phyloP scores from a whole-genome alignment of 2,329 filamentous ascomycete species.

The Cladobotryum mycophilum region DNA sequence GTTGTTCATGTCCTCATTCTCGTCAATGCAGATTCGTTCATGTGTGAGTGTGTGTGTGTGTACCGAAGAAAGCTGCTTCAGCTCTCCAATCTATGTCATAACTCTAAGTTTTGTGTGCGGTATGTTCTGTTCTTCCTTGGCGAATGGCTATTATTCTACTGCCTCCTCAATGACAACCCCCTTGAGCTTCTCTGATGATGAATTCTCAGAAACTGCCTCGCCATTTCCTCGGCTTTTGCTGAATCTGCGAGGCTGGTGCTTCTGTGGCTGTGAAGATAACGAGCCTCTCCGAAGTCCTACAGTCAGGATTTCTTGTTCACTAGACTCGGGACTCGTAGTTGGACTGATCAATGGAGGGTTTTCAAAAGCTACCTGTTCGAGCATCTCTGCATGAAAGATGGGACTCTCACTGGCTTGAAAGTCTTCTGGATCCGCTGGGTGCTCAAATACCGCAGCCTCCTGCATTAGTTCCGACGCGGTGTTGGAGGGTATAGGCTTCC shows the following conservation, averaged over 20 bases:
- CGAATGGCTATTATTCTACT: background rate
- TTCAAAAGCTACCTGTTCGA: constrained; percentile 8
- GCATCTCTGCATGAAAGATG: constrained; percentile 17
- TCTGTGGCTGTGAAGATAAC: constrained; percentile 20
- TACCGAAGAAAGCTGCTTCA: too few relatives aligned
- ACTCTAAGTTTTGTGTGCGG: background rate
- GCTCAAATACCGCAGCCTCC: constrained; percentile 27
- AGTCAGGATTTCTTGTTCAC: constrained; percentile 28
- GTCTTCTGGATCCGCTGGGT: constrained; percentile 22
- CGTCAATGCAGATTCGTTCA: background rate
- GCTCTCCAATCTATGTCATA: too few relatives aligned
- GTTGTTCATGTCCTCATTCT: background rate
- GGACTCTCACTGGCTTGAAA: constrained; percentile 22
- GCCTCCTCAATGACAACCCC: background rate
- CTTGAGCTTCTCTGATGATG: constrained; percentile 1
- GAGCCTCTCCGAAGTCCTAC: constrained; percentile 19
- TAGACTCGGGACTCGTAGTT: constrained; percentile 25
- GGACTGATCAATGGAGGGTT: constrained; percentile 11
- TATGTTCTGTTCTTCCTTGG: background rate
- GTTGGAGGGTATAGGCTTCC: constrained; percentile 7
- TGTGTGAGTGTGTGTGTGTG: background rate
- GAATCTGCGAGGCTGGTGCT: constrained; percentile 35
- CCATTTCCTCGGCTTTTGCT: constrained; percentile 35
- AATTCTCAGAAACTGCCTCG: constrained; percentile 23
- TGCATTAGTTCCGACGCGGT: constrained; percentile 24